A percentile compares a stretch with the other conserved stretches of the same genome.
Conservation (phyloP, 176 grass and related monocot species). For the Carex parvula region DNA sequence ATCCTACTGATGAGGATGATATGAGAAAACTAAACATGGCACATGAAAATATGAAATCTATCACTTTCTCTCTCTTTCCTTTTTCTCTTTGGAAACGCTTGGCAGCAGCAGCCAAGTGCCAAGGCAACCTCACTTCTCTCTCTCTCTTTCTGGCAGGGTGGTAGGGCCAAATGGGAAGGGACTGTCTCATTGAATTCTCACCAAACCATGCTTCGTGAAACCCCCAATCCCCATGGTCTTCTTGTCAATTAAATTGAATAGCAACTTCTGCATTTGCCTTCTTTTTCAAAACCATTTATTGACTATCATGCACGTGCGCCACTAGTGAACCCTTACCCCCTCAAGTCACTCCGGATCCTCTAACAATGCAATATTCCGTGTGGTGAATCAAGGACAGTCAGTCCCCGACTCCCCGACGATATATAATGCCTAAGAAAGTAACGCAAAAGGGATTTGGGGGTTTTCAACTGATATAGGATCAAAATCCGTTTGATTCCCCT, state of each 20-base stretch:
- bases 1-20: background rate
- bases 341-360: background rate
- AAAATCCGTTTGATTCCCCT: no score
- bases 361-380: background rate
- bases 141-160: background rate
- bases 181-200: slow-evolving; percentile 36
- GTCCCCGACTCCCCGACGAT: background rate
- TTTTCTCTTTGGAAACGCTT: background rate
- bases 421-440: background rate
- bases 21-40: background rate
- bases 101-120: background rate
- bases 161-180: slow-evolving; percentile 4
- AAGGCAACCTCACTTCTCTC: background rate
- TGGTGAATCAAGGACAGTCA: background rate
- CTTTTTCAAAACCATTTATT: slow-evolving; percentile 22
- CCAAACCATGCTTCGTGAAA: slow-evolving; percentile 7
- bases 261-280: slow-evolving; percentile 1
- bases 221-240: background rate
- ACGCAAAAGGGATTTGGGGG: background rate
- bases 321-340: background rate
- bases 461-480: no score
- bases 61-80: background rate
- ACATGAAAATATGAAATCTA: background rate
- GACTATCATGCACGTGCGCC: slow-evolving; percentile 10
- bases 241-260: slow-evolving; percentile 12